A percentile compares a stretch with the other conserved stretches of the same genome.
Evolutionary conservation across 768 basidiomycete species (phyloP).

Genomic region (Lactarius hatsudake): DNA sequence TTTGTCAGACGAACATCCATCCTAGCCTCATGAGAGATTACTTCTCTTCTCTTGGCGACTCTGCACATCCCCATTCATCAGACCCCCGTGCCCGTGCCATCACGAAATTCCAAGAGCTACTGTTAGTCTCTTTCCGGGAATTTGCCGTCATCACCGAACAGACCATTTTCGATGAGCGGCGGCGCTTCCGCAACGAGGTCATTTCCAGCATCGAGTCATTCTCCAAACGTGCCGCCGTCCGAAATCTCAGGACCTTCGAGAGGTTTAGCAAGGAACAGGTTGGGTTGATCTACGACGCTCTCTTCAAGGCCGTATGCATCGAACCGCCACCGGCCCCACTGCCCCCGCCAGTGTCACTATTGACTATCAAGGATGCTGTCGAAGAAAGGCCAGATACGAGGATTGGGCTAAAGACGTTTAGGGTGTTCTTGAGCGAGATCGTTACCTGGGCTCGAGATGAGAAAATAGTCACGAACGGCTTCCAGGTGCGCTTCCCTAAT

Average conservation of each 20-base stretch:
- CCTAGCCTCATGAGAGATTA: conserved; percentile 90
- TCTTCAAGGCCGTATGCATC: conserved; percentile 81
- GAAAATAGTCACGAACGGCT: conserved; percentile 87
- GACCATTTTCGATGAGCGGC: conserved; percentile 82
- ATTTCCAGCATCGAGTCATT: conserved; percentile 92
- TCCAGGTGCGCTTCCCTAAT: conserved; percentile 53
- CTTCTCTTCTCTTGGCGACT: conserved; percentile 89
- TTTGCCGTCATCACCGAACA: conserved; percentile 97
- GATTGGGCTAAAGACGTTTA: conserved; percentile 82
- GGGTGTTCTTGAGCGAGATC: conserved; percentile 85
- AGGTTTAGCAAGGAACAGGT: conserved; percentile 85
- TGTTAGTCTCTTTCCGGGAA: conserved; percentile 96
- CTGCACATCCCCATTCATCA: conserved; percentile 84
- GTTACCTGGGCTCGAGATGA: conserved; percentile 96
- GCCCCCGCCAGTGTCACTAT: conserved; percentile 48
- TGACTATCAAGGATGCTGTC: conserved; percentile 51
- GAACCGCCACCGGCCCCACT: conserved; percentile 56
- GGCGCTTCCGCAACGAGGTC: conserved; percentile 83
- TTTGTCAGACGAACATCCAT: neutral
- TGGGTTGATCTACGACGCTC: conserved; percentile 87
- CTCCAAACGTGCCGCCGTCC: conserved; percentile 85
- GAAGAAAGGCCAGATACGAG: conserved; percentile 88
- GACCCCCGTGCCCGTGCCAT: conserved; percentile 91
- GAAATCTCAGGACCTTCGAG: conserved; percentile 78
- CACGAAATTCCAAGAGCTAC: conserved; percentile 94